Base-by-base conservation (phyloP, 768 basidiomycete genomes). In the Lactarius pseudohatsudake region DNA sequence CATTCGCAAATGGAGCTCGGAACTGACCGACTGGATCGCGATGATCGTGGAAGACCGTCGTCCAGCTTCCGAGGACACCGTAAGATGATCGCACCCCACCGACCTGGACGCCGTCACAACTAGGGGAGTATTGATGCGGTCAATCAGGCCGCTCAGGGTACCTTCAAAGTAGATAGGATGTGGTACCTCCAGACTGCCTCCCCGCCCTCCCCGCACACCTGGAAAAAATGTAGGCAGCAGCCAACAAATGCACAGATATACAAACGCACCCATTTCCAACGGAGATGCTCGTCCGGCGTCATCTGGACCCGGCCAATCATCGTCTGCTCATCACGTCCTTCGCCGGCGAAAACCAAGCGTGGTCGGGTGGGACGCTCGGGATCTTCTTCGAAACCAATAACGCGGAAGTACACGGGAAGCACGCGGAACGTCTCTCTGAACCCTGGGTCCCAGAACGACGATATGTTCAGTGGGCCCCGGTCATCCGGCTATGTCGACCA, bases 251-350 rank as follows among this genome's bases (percentile, higher is more conserved):
- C 13, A 30, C 43, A 1, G 32, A 64, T 43, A 36, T 11, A 36
- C 7, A 55, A 7, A 77, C 87, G 72, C 73, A 89, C 89, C 74
- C 85, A 87, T 74, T 84, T 82, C 86, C 86, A 87, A 60, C 83
- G 81, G 13, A 89, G 75, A 58, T 86, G 80, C 59, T 81, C 77
- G 62, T 90, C 87, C 0, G 80, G 77, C 0, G 85, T 85, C 74
- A 90, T 79, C 69, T 79, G 77, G 20, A 89, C 82, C 32, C 73
- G 77, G 3, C 89, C 89, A 7, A 75, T 73, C 74, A 90, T 80
- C 2, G 79, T 79, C 32, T 77, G 75, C n/a, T 72, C 67, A 7
- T 80, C 78, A n/a, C 78, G 76, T 71, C 86, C 79, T 64, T 81
- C 79, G 7, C 87, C 88, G 6, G 73, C 73, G 67, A 87, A 85